Evolutionary conservation across 805 yeast species (phyloP).

Genomic region (Kuraishia borneana): DNA sequence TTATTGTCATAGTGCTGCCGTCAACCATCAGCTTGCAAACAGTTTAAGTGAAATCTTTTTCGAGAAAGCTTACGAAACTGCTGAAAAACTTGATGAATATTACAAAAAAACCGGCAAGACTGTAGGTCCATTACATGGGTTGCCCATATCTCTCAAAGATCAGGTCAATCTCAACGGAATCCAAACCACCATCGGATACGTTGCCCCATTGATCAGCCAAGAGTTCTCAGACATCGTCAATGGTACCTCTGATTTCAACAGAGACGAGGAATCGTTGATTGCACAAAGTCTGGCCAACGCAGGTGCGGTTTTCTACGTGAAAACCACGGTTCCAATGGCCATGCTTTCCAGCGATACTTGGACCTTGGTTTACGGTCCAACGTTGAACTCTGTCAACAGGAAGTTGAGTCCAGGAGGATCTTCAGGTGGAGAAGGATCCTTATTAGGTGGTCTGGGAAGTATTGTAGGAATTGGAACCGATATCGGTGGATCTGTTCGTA

Average conservation of each 20-base stretch:
- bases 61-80: constrained; percentile 11
- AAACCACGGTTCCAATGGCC: constrained; percentile 47
- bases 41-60: constrained; percentile 14
- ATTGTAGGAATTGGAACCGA: constrained; percentile 53
- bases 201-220: constrained; percentile 5
- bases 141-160: constrained; percentile 43
- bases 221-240: not conserved
- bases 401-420: constrained; percentile 51
- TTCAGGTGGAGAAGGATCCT: constrained; percentile 56
- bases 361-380: constrained; percentile 38
- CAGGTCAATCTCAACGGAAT: constrained; percentile 28
- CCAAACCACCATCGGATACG: constrained; percentile 10
- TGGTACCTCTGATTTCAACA: not conserved
- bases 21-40: constrained; percentile 15
- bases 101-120: constrained; percentile 6
- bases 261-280: constrained; percentile 9
- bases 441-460: constrained; percentile 44
- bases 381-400: constrained; percentile 39
- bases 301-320: constrained; percentile 33
- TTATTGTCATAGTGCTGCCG: constrained; percentile 17
- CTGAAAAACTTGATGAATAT: constrained; percentile 10
- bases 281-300: constrained; percentile 6
- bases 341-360: constrained; percentile 50
- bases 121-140: constrained; percentile 14
- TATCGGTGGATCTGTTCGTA: constrained; percentile 52